phyloP scores from a whole-genome alignment of 345 rosid species.

The Laguncularia racemosa region DNA sequence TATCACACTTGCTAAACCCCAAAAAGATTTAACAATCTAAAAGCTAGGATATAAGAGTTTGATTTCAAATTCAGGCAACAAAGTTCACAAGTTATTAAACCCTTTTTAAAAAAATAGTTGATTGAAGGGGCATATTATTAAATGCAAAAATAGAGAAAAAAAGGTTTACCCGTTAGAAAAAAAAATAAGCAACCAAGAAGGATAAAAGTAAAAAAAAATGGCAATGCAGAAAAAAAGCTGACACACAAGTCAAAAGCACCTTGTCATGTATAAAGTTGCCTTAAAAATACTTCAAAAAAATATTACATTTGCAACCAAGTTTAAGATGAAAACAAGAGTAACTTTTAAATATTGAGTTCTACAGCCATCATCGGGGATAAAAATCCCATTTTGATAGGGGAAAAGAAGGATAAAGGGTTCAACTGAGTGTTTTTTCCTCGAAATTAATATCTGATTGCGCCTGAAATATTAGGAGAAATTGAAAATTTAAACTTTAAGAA shows the following conservation, averaged over 20 bases:
- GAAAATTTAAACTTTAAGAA: neutral
- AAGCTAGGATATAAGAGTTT: neutral
- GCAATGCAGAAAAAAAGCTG: neutral
- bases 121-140: no score
- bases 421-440: conserved; percentile 80
- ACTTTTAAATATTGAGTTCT: conserved; percentile 7
- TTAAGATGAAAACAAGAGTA: conserved; percentile 4
- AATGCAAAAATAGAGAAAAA: no score
- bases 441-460: conserved; percentile 74
- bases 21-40: neutral
- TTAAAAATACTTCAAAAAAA: neutral
- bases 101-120: no score
- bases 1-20: neutral
- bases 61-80: no score
- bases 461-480: conserved; percentile 28
- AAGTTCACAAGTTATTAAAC: no score
- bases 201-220: neutral
- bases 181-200: no score
- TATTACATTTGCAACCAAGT: neutral
- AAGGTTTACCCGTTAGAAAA: no score
- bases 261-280: neutral
- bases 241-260: no score
- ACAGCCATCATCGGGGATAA: conserved; percentile 96
- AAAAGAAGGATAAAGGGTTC: conserved; percentile 72
- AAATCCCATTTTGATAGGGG: conserved; percentile 77